phyloP scores from a whole-genome alignment of 257 asterid species.

The Lavandula angustifolia region DNA sequence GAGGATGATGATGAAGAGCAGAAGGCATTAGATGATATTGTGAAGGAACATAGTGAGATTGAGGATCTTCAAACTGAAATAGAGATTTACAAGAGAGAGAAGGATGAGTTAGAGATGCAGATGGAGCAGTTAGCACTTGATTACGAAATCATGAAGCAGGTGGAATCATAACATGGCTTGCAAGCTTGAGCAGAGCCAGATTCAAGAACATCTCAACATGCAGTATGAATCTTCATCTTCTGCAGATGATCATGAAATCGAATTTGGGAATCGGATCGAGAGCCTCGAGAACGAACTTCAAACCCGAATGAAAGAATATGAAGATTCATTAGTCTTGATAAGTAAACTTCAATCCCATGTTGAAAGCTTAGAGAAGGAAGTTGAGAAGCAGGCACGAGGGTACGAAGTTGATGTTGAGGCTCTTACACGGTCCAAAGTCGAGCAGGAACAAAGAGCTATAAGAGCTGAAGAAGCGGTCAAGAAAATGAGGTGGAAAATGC shows the following conservation, averaged over 20 bases:
- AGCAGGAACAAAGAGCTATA: conserved; percentile 83
- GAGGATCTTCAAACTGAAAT: conserved; percentile 63
- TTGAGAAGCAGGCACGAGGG: conserved; percentile 64
- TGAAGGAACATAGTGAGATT: conserved; percentile 64
- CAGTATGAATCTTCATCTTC: conserved; percentile 78
- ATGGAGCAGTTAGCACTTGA: conserved; percentile 98
- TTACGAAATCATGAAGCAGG: conserved; percentile 90
- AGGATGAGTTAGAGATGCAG: conserved; percentile 83
- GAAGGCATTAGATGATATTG: conserved; percentile 75
- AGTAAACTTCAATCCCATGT: conserved; percentile 55
- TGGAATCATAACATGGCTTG: conserved; percentile 68
- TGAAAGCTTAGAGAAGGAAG: conserved; percentile 69
- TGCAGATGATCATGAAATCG: conserved; percentile 37
- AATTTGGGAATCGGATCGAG: conserved; percentile 58
- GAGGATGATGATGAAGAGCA: conserved; percentile 74
- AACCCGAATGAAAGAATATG: conserved; percentile 42
- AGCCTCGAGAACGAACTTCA: conserved; percentile 60
- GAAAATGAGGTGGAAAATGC: conserved; percentile 76
- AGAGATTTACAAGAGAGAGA: conserved; percentile 69
- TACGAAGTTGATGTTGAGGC: conserved; percentile 66
- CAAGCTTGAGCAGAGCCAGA: conserved; percentile 76
- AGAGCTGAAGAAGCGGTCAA: conserved; percentile 73
- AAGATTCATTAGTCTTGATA: conserved; percentile 41
- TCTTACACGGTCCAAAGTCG: conserved; percentile 55
- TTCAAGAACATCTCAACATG: conserved; percentile 81